Percentiles rank a stretch among this genome's conserved stretches.
Conservation (phyloP, 306 rosid genomes). For the Alnus rubra region DNA sequence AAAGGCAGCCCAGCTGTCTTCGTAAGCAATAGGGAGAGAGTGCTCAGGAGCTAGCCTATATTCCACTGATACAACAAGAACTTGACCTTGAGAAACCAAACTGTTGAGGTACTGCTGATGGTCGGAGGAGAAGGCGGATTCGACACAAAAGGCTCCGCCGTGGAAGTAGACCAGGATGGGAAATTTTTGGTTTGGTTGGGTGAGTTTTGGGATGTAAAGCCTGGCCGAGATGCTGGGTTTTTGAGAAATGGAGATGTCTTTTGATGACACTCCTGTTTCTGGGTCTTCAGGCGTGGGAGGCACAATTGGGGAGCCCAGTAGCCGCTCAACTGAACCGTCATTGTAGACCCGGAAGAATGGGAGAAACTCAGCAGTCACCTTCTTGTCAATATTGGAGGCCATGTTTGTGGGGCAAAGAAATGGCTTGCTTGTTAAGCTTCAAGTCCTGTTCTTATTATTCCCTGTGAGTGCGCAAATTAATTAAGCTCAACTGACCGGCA, state of each 20-base stretch:
- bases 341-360: slow-evolving; percentile 21
- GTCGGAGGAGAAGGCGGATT: slow-evolving; percentile 35
- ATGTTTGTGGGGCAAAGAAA: background rate
- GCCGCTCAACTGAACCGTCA: slow-evolving; percentile 36
- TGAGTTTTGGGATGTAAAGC: slow-evolving; percentile 33
- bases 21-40: slow-evolving; percentile 39
- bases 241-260: slow-evolving; percentile 13
- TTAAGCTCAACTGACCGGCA: too few relatives aligned
- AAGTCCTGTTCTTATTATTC: too few relatives aligned
- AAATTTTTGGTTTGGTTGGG: slow-evolving; percentile 18
- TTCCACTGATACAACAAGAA: slow-evolving; percentile 28
- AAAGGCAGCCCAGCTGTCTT: slow-evolving; percentile 42
- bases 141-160: slow-evolving; percentile 42
- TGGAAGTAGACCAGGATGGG: slow-evolving; percentile 44
- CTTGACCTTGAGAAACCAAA: slow-evolving; percentile 2
- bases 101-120: slow-evolving; percentile 13
- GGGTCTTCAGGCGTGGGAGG: slow-evolving; percentile 28
- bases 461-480: too few relatives aligned
- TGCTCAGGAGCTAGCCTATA: slow-evolving; percentile 38
- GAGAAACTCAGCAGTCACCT: slow-evolving; percentile 2
- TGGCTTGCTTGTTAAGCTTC: background rate
- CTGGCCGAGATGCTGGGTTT: slow-evolving; percentile 30
- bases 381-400: background rate
- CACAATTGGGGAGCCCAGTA: slow-evolving; percentile 2
- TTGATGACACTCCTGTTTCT: slow-evolving; percentile 15